These are phyloP conservation scores for Periconia sp. DNA, from an alignment of 2,329 filamentous ascomycete genomes.

Conservation along the genomic window DNA sequence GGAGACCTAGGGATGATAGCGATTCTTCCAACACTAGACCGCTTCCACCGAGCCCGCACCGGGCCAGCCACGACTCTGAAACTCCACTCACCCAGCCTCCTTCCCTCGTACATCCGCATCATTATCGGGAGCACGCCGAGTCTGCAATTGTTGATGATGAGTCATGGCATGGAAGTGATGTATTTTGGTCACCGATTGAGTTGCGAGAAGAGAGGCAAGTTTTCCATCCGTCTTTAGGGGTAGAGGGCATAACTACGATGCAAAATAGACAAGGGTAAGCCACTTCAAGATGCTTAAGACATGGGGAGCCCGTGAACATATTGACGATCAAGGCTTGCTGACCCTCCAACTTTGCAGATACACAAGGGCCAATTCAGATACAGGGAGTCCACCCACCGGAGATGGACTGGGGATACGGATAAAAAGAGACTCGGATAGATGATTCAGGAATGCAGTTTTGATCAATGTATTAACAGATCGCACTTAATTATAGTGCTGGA, in stretches of 20 bases:
- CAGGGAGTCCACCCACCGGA: background rate
- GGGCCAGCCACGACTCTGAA: background rate
- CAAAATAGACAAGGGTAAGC: background rate
- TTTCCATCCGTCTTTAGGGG: background rate
- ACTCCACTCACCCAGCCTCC: background rate
- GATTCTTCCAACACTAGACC: conserved; percentile 8
- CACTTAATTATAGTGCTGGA: no score
- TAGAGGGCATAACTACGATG: background rate
- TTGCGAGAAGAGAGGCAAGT: background rate
- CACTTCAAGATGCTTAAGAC: background rate
- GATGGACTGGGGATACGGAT: background rate
- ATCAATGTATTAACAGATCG: no score
- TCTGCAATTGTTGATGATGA: background rate
- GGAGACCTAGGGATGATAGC: conserved; percentile 14
- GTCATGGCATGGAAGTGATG: background rate
- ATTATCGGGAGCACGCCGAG: background rate
- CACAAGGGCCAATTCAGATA: background rate
- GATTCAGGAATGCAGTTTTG: no score
- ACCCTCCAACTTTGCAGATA: background rate
- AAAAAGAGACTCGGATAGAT: background rate
- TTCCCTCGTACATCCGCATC: background rate
- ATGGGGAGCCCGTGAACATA: background rate
- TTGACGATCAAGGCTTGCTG: background rate
- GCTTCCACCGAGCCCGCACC: background rate
- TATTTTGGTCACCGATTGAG: background rate